Evolutionary conservation across 2,329 filamentous ascomycete genomes (phyloP).

Genomic region (Madurella mycetomatis): DNA sequence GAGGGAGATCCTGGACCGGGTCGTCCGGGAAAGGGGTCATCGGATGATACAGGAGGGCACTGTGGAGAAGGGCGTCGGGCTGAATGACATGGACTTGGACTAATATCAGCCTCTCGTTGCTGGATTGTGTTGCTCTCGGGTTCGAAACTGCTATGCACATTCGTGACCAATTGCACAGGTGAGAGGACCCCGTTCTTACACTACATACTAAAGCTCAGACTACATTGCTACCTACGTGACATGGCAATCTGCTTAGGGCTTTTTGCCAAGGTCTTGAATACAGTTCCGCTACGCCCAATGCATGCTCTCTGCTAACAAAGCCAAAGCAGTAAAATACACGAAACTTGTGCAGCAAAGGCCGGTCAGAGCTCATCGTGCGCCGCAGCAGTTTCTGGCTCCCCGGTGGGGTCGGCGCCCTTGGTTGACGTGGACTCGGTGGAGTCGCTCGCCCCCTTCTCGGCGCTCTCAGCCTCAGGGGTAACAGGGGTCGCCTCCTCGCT

Average conservation of each 20-base stretch:
- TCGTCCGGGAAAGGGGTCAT: constrained; percentile 67
- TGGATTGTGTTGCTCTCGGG: not conserved
- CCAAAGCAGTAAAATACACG: constrained; percentile 7
- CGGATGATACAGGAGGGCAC: constrained; percentile 57
- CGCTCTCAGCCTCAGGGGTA: constrained; percentile 22
- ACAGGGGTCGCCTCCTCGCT: constrained; percentile 19
- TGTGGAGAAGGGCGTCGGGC: constrained; percentile 44
- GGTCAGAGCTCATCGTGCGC: constrained; percentile 51
- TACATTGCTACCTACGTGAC: not conserved
- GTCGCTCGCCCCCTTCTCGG: constrained; percentile 10
- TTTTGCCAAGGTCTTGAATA: not conserved
- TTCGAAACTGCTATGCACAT: not conserved
- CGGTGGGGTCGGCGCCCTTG: constrained; percentile 27
- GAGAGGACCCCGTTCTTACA: not conserved
- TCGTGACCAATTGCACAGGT: not conserved
- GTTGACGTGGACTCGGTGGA: constrained; percentile 20
- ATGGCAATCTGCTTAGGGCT: not conserved
- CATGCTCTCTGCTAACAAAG: constrained; percentile 12
- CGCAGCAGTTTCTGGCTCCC: constrained; percentile 32
- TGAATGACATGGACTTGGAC: constrained; percentile 49
- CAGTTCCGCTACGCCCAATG: not conserved
- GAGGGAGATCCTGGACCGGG: constrained; percentile 71
- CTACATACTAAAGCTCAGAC: not conserved
- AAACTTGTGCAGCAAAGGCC: not conserved
- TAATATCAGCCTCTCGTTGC: constrained; percentile 1